Conservation (phyloP, 495 filamentous ascomycete species). For the Aspergillus homomorphus region DNA sequence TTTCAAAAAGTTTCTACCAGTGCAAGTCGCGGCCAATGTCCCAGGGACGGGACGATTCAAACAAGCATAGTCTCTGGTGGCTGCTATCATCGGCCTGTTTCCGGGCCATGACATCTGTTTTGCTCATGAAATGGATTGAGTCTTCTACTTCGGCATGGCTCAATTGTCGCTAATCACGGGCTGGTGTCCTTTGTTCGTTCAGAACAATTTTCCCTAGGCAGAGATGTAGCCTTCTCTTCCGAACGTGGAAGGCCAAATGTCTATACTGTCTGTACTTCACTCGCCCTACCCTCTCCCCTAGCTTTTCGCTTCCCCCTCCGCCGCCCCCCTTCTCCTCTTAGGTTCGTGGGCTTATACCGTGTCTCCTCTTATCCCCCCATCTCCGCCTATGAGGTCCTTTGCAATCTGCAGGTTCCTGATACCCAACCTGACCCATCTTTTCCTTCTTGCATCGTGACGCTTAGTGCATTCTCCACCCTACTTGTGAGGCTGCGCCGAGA, state of each 20-base stretch:
- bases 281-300: background rate
- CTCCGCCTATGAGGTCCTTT: background rate
- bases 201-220: background rate
- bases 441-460: background rate
- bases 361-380: background rate
- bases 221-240: background rate
- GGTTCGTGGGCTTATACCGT: background rate
- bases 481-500: conserved; percentile 1
- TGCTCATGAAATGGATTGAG: background rate
- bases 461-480: conserved; percentile 14
- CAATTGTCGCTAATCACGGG: background rate
- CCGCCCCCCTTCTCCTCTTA: background rate
- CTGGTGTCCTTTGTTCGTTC: background rate
- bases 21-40: background rate
- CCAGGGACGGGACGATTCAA: background rate
- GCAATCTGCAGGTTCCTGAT: background rate
- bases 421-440: conserved; percentile 10
- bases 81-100: background rate
- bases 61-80: background rate
- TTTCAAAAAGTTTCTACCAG: background rate
- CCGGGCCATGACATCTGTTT: background rate
- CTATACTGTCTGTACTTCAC: background rate
- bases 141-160: background rate
- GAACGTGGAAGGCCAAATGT: background rate
- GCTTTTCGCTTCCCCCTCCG: background rate